phyloP scores from a whole-genome alignment of 2,329 filamentous ascomycete species.

The Pseudogymnoascus sp. region DNA sequence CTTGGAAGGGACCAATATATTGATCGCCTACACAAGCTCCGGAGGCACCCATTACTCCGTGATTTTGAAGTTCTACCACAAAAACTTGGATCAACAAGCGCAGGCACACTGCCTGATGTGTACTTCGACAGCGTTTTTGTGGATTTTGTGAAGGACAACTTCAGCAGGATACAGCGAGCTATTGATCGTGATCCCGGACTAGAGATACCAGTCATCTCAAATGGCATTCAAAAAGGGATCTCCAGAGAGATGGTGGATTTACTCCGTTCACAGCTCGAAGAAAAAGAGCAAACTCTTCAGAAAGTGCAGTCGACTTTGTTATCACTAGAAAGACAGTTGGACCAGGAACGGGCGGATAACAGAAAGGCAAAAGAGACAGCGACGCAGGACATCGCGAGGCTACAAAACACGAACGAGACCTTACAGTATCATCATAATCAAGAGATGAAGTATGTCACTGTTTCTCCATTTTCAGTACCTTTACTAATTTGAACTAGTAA shows the following conservation, averaged over 20 bases:
- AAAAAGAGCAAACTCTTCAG: slow-evolving; percentile 51
- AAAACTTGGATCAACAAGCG: slow-evolving; percentile 45
- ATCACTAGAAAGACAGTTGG: slow-evolving; percentile 46
- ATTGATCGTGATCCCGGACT: slow-evolving; percentile 86
- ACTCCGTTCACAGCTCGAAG: slow-evolving; percentile 66
- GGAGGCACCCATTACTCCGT: slow-evolving; percentile 69
- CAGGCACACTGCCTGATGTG: slow-evolving; percentile 61
- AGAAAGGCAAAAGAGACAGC: slow-evolving; percentile 54
- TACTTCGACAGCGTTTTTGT: slow-evolving; percentile 83
- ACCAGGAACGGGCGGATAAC: slow-evolving; percentile 68
- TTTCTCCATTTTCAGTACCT: not conserved
- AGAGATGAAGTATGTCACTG: slow-evolving; percentile 44
- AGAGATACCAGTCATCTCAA: slow-evolving; percentile 72
- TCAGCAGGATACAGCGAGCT: slow-evolving; percentile 71
- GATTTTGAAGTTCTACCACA: slow-evolving; percentile 85
- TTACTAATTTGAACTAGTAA: slow-evolving; percentile 19
- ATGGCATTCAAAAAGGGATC: slow-evolving; percentile 78
- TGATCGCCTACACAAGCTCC: slow-evolving; percentile 68
- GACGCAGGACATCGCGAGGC: slow-evolving; percentile 41
- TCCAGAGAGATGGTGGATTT: slow-evolving; percentile 90
- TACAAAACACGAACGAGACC: slow-evolving; percentile 52
- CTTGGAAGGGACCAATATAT: slow-evolving; percentile 84
- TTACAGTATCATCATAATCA: slow-evolving; percentile 63
- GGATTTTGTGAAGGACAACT: slow-evolving; percentile 94
- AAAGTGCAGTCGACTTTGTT: slow-evolving; percentile 39